Base-by-base conservation (phyloP, 345 rosid genomes). In the Moringa oleifera region DNA sequence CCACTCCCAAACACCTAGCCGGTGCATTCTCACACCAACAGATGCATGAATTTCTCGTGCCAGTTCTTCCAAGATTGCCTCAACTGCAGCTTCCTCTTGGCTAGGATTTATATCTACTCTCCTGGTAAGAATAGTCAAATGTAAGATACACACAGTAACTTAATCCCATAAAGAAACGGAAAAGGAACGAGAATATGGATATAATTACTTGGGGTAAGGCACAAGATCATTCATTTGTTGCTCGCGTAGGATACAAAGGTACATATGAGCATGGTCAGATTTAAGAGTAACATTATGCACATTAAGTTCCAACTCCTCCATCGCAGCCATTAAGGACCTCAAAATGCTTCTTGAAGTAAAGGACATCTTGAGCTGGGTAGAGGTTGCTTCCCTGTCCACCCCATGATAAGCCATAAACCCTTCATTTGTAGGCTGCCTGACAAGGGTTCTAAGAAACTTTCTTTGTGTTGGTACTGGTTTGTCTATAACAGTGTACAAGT, bases 251-350 rank as follows among this genome's bases (percentile, higher is more conserved):
- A 95, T 78, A 65, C 91, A 91, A 46, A 95, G 96, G 73, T 91
- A 95, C 99, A 95, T 88, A 65, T 95, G 95, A 45, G 91, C 95
- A 66, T 91, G 95, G 69, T 91, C 99, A 47, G 82, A 80, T 77
- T 83, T 91, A 68, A 83, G 71, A 57, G 81, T 74, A 66, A 95
- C 83, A 79, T 81, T 95, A 71, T 95, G 99, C 61, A 81, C 77
- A 71, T 91, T 87, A 61, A 95, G 88, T 75, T 95, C 99, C 76
- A 95, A 79, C 74, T 95, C 99, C 75, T 95, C 99, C 97, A 95
- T 87, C 58, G 97, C 97, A 75, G 80, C 77, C 75, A 87, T 80
- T 74, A 95, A 76, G 46, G 96, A 89, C 78, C 94, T 87, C 78
- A 87, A 76, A 68, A 95, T 78, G 75, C 96, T 84, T 74, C 83